Conservation (phyloP, 306 rosid species). For the Castanea mollissima region DNA sequence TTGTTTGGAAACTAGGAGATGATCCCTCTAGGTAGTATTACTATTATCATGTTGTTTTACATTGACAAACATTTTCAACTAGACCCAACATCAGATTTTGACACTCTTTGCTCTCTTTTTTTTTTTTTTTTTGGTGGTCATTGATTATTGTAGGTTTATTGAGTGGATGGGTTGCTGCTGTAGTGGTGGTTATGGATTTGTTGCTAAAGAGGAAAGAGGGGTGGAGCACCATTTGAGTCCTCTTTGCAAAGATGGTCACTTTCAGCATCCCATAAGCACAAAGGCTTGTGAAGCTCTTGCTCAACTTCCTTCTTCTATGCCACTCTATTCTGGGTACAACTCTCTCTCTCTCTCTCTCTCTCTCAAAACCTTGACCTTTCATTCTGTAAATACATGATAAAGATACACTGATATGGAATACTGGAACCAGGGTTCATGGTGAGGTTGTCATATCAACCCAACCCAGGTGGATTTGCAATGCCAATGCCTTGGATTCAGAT, state of each 20-base stretch:
- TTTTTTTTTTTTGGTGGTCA: background rate
- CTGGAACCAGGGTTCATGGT: slow-evolving; percentile 54
- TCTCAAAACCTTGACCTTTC: background rate
- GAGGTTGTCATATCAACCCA: slow-evolving; percentile 75
- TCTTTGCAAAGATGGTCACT: slow-evolving; percentile 51
- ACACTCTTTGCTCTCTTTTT: background rate
- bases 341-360: background rate
- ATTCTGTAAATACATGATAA: background rate
- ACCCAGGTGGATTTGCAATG: slow-evolving; percentile 62
- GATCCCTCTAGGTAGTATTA: slow-evolving; percentile 49
- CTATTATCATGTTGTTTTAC: no score
- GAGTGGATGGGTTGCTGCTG: slow-evolving; percentile 85
- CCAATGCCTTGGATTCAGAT: slow-evolving; percentile 25
- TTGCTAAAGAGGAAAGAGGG: slow-evolving; percentile 36
- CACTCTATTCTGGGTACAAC: slow-evolving; percentile 54
- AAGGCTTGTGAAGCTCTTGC: slow-evolving; percentile 73
- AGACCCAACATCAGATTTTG: background rate
- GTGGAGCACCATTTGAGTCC: slow-evolving; percentile 13
- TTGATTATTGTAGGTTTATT: slow-evolving; percentile 45
- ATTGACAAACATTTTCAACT: background rate
- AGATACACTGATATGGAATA: slow-evolving; percentile 2
- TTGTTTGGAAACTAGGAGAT: slow-evolving; percentile 73
- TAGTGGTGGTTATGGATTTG: slow-evolving; percentile 40
- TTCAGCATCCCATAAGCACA: slow-evolving; percentile 53
- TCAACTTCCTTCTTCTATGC: slow-evolving; percentile 55